Base-by-base conservation (phyloP, 306 rosid genomes). In the Gastrolobium bilobum region DNA sequence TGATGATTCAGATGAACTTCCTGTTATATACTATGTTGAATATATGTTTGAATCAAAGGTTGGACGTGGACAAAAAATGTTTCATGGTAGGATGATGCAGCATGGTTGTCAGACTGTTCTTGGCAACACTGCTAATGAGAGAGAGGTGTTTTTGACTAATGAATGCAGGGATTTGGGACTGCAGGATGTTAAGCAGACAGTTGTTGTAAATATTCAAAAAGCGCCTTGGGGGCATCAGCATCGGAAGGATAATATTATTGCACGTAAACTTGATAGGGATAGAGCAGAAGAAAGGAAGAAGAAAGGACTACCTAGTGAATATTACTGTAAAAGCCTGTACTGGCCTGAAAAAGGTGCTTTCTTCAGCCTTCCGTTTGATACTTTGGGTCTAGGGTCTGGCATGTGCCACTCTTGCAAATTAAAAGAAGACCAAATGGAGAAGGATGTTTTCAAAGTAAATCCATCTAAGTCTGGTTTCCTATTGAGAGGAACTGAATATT, bases 271-370 rank as follows among this genome's bases (percentile, higher is more conserved):
- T 44, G 96, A 93, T 37, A 83, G 92, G 79, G 93, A 89, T 65
- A 87, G 84, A 79, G 92, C 98, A 60, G 98, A 93, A 76, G 99
- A 95, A 73, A 89, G 96, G 78, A 95, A 90, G 86, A 84, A 78
- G 80, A 93, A 89, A 77, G 96, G 94, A 2, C 71, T 93, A 57
- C 88, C 96, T 1, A 76, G 85, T 57, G 99, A 95, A 73, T 95
- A 86, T 62, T 90, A 82, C 78, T 91, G 98, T 76, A 95, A 91
- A 88, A 90, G 91, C 87, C 72, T 93, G 79, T 95, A 95, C 78
- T 93, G 90, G 83, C 97, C 99, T 37, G 93, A 90, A 79, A 88
- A 83, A 84, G 98, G 99, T 69, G 98, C 94, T 79, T 95, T 92
- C 89, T 76, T 83, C 73, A 69, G 87, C 59, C 88, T 95, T 81